phyloP scores from a whole-genome alignment of 2,329 filamentous ascomycete species.

The Phialophora chinensis region DNA sequence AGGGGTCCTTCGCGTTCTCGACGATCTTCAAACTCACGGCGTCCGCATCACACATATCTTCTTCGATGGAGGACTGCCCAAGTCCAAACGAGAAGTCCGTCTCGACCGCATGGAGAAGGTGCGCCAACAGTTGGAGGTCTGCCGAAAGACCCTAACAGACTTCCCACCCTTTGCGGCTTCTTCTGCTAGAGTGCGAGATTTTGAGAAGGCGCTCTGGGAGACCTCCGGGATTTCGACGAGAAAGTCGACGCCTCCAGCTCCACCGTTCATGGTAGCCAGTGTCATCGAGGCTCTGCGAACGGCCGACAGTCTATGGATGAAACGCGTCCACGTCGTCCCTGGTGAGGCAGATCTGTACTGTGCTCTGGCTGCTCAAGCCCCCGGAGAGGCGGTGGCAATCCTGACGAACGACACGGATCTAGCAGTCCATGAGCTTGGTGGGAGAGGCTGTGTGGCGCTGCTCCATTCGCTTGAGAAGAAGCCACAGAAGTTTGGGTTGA shows the following conservation, averaged over 20 bases:
- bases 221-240: constrained; percentile 27
- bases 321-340: constrained; percentile 66
- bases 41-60: constrained; percentile 67
- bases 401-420: constrained; percentile 90
- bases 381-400: constrained; percentile 59
- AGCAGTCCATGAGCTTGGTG: constrained; percentile 72
- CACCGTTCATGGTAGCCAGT: constrained; percentile 76
- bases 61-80: constrained; percentile 84
- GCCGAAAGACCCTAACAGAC: constrained; percentile 22
- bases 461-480: constrained; percentile 66
- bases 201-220: constrained; percentile 31
- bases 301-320: constrained; percentile 43
- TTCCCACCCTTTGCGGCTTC: constrained; percentile 9
- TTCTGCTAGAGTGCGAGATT: constrained; percentile 3
- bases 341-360: constrained; percentile 88
- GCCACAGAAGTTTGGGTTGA: constrained; percentile 40
- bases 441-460: constrained; percentile 67
- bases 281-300: constrained; percentile 64
- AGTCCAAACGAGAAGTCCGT: constrained; percentile 67
- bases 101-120: constrained; percentile 65
- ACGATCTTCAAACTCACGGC: constrained; percentile 60
- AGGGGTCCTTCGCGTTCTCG: constrained; percentile 67
- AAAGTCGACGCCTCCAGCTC: constrained; percentile 54
- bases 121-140: constrained; percentile 61
- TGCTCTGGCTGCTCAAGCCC: constrained; percentile 65